Evolutionary conservation across 2,329 filamentous ascomycete genomes (phyloP).

Genomic region (Diaporthe longicolla): DNA sequence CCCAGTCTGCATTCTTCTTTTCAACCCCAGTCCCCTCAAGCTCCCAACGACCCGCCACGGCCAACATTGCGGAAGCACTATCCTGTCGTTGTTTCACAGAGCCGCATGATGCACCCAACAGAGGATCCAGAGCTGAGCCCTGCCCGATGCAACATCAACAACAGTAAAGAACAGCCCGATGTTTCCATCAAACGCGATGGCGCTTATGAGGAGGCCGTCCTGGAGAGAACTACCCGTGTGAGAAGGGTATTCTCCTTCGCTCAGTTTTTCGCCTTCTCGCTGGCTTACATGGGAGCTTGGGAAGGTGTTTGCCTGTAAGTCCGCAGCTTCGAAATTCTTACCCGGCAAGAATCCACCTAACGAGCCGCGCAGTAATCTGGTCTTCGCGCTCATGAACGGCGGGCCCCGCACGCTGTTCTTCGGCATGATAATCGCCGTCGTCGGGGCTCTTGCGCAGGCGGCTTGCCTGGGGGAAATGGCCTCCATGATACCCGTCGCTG

Average conservation of each 20-base stretch:
- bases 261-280: conserved; percentile 27
- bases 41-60: background rate
- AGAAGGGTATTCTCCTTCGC: conserved; percentile 32
- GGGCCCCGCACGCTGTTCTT: conserved; percentile 51
- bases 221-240: conserved; percentile 7
- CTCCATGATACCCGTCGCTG: conserved; percentile 56
- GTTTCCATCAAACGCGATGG: background rate
- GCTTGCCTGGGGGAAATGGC: conserved; percentile 56
- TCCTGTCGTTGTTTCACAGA: background rate
- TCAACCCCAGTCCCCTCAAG: background rate
- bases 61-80: background rate
- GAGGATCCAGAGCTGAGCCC: background rate
- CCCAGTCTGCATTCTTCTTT: background rate
- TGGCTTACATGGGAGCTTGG: conserved; percentile 34
- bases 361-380: conserved; percentile 30
- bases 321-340: no score
- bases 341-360: background rate
- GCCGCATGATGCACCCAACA: background rate
- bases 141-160: no score
- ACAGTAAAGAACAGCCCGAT: background rate
- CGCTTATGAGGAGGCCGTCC: background rate
- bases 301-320: conserved; percentile 7
- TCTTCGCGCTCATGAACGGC: conserved; percentile 50
- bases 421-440: conserved; percentile 50
- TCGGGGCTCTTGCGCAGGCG: conserved; percentile 49